These are phyloP conservation scores for Hymenoscyphus fructigenus DNA, from an alignment of 2,329 filamentous ascomycete species.

Conservation along the genomic window DNA sequence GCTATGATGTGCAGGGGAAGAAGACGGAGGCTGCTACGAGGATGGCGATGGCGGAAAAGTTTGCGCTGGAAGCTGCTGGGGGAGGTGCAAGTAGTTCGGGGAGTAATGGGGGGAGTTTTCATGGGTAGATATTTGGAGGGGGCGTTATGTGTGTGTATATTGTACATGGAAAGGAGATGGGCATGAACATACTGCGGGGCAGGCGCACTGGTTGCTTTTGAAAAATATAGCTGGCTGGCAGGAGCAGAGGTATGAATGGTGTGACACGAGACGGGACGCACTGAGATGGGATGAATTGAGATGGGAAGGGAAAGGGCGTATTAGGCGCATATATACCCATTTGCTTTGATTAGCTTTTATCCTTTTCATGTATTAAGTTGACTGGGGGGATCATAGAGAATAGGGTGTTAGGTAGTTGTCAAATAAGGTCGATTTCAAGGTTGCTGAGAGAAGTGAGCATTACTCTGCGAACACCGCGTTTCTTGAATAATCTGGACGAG, in stretches of 20 bases:
- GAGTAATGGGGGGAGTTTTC: background rate
- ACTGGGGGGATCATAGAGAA: too few species aligned
- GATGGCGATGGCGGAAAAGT: constrained; percentile 42
- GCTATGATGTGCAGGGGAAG: constrained; percentile 71
- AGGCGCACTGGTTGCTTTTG: background rate
- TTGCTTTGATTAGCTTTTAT: background rate
- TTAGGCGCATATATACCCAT: constrained; percentile 2
- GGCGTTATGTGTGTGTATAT: background rate
- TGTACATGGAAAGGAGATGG: background rate
- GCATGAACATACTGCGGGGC: background rate
- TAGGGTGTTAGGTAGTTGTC: too few species aligned
- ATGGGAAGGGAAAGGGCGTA: background rate
- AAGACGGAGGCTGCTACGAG: constrained; percentile 47
- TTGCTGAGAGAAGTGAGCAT: too few species aligned
- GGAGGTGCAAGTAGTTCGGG: background rate
- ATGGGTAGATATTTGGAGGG: background rate
- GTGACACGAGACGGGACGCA: too few species aligned
- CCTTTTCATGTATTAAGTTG: background rate
- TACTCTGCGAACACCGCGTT: too few species aligned
- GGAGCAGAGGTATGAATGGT: background rate
- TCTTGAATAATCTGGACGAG: too few species aligned
- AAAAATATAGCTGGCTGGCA: background rate
- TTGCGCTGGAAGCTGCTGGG: background rate
- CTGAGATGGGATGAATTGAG: background rate
- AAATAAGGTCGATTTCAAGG: too few species aligned